A percentile compares a stretch with the other conserved stretches of the same genome.
Conservation (phyloP, 345 rosid genomes). For the Citrus sp. region DNA sequence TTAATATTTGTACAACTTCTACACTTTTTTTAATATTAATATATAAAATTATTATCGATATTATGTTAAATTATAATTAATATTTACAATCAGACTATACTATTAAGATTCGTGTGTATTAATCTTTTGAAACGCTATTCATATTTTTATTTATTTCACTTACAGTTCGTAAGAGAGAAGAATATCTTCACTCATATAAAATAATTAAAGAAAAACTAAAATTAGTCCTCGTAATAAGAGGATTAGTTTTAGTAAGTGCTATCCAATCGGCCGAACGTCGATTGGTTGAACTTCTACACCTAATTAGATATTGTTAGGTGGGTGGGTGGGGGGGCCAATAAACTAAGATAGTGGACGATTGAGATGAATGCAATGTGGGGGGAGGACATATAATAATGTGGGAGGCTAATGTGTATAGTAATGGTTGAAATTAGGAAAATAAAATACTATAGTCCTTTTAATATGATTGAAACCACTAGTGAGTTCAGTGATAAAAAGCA, state of each 20-base stretch:
- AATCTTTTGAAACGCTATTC: fast-evolving
- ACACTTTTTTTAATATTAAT: no score
- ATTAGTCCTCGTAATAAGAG: no score
- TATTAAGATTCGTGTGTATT: fast-evolving
- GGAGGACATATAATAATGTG: background rate
- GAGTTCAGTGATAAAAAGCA: conserved; percentile 16
- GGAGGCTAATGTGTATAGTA: background rate
- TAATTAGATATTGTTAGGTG: background rate
- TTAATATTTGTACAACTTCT: no score
- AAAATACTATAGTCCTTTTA: background rate
- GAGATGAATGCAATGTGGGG: background rate
- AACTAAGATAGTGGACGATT: background rate
- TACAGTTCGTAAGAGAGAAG: fast-evolving
- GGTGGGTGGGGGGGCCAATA: background rate
- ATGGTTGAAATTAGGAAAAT: background rate
- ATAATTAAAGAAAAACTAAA: no score
- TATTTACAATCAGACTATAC: no score
- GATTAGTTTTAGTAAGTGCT: no score
- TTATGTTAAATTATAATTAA: fast-evolving
- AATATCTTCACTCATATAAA: no score
- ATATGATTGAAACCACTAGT: conserved; percentile 5
- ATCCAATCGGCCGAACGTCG: no score
- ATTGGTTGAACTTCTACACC: no score
- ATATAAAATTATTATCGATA: no score
- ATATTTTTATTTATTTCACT: no score